Conservation (phyloP, 2,329 filamentous ascomycete species). For the Sclerotinia nivalis region DNA sequence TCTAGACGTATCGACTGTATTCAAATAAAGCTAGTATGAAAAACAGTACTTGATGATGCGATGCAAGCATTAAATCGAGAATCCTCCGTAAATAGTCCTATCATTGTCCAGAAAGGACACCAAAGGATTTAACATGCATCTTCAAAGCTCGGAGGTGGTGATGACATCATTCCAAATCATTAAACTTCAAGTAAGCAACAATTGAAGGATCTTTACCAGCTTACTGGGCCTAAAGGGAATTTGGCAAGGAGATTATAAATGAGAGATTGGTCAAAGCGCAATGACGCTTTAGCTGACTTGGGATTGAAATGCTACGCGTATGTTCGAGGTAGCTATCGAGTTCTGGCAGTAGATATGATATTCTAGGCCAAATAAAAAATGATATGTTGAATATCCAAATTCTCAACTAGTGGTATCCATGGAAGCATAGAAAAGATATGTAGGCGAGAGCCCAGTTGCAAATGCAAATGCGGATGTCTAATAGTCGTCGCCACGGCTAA, state of each 20-base stretch:
- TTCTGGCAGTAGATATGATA: background rate
- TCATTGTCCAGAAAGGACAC: background rate
- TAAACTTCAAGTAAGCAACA: background rate
- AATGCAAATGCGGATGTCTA: conserved; percentile 34
- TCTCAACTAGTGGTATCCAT: background rate
- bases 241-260: background rate
- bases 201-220: background rate
- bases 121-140: background rate
- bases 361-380: background rate
- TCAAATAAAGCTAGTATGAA: background rate
- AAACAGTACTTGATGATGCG: background rate
- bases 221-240: too few relatives aligned
- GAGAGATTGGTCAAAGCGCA: background rate
- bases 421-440: background rate
- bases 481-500: conserved; percentile 56
- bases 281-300: background rate
- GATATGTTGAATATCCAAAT: background rate
- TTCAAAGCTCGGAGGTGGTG: background rate
- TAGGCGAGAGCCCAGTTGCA: background rate
- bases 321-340: background rate
- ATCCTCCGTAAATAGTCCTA: background rate
- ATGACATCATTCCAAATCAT: conserved; percentile 9
- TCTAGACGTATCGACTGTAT: background rate
- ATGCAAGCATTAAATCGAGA: background rate
- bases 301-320: background rate